Evolutionary conservation across 2,329 filamentous ascomycete genomes (phyloP).

Genomic region (Neofusicoccum sp.): DNA sequence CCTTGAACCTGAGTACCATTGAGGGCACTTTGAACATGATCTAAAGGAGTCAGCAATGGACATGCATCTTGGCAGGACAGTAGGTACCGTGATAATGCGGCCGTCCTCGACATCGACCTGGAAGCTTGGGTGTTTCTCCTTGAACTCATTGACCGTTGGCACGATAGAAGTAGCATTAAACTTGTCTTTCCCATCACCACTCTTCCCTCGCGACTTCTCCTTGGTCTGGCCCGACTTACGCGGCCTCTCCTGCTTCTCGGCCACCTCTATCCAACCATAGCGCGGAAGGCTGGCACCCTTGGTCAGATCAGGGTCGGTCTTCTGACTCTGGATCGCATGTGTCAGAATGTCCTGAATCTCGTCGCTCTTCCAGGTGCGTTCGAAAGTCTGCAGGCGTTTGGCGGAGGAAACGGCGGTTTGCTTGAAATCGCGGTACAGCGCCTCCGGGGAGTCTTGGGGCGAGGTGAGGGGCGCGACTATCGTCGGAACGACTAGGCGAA

Average conservation of each 20-base stretch:
- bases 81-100: slow-evolving; percentile 31
- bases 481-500: slow-evolving; percentile 47
- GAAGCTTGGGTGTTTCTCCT: slow-evolving; percentile 27
- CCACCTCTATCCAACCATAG: slow-evolving; percentile 44
- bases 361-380: slow-evolving; percentile 40
- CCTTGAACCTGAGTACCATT: slow-evolving; percentile 31
- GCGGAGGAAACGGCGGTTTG: slow-evolving; percentile 40
- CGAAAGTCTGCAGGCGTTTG: slow-evolving; percentile 41
- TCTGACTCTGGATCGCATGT: slow-evolving; percentile 39
- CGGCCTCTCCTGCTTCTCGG: slow-evolving; percentile 26
- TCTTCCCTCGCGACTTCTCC: slow-evolving; percentile 18
- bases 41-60: slow-evolving; percentile 26
- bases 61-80: background rate
- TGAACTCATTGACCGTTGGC: slow-evolving; percentile 31
- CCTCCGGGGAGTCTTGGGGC: slow-evolving; percentile 28
- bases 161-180: slow-evolving; percentile 26
- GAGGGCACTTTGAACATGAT: slow-evolving; percentile 32
- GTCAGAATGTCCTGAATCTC: slow-evolving; percentile 40
- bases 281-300: slow-evolving; percentile 35
- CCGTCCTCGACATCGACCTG: slow-evolving; percentile 35
- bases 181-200: slow-evolving; percentile 22
- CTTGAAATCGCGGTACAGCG: slow-evolving; percentile 43
- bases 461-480: slow-evolving; percentile 44
- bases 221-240: slow-evolving; percentile 14
- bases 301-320: slow-evolving; percentile 40